phyloP scores from a whole-genome alignment of 2,329 filamentous ascomycete genomes.

The Microcyclospora pomicola region DNA sequence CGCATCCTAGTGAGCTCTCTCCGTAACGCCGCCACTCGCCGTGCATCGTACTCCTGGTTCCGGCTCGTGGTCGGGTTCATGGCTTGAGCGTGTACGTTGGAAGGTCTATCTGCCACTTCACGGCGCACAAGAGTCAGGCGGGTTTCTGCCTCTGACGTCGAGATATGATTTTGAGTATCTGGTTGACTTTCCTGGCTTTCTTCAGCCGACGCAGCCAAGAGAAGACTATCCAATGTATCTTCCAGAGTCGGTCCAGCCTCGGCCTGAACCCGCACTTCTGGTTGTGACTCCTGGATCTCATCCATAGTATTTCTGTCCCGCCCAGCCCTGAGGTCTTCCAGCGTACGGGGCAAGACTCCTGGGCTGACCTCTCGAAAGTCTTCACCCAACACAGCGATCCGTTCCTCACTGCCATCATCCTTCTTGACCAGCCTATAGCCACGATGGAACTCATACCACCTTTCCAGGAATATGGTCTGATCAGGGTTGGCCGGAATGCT shows the following conservation, averaged over 20 bases:
- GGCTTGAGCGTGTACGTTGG: conserved; percentile 15
- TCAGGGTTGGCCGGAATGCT: conserved; percentile 34
- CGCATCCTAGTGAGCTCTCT: conserved; percentile 25
- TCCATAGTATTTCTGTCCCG: conserved; percentile 17
- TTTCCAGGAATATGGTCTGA: conserved; percentile 31
- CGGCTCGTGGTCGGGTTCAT: conserved; percentile 17
- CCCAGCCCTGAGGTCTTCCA: conserved; percentile 30
- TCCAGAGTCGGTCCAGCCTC: conserved; percentile 17
- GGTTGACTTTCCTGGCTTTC: conserved; percentile 3
- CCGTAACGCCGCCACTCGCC: conserved; percentile 23
- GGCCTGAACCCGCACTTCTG: conserved; percentile 2
- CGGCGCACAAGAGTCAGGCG: neutral
- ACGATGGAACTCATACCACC: conserved; percentile 37
- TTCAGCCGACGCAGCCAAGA: conserved; percentile 18
- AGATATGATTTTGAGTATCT: neutral
- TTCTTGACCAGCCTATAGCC: conserved; percentile 29
- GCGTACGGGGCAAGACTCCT: conserved; percentile 32
- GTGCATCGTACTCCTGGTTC: conserved; percentile 22
- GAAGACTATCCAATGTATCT: conserved; percentile 21
- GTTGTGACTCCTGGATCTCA: conserved; percentile 6
- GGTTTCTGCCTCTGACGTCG: neutral
- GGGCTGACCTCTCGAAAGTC: conserved; percentile 33
- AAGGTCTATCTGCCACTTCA: too few species aligned
- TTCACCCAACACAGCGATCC: conserved; percentile 34
- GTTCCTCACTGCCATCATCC: conserved; percentile 31